Evolutionary conservation across 169 alveolate genomes (phyloP).

Genomic region (Sarcocystis neurona): DNA sequence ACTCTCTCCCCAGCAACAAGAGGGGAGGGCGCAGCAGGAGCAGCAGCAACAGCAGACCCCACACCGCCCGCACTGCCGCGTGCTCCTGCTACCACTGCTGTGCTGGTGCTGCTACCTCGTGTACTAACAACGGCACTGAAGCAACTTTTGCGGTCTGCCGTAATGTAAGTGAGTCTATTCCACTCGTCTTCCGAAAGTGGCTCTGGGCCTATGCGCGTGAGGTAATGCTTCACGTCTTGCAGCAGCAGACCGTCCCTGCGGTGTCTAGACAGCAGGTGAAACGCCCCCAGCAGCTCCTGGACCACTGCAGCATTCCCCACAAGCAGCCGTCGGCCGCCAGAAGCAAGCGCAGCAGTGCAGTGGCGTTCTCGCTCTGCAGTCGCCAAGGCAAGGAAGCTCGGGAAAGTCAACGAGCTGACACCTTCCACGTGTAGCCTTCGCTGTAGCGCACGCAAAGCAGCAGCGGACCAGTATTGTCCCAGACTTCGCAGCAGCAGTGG

Average conservation of each 20-base stretch:
- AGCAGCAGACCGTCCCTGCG: not conserved
- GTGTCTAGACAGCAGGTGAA: not conserved
- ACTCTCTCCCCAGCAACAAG: too few species aligned
- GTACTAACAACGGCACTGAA: too few species aligned
- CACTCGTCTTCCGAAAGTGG: constrained; percentile 18
- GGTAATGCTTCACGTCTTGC: not conserved
- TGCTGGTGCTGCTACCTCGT: too few species aligned
- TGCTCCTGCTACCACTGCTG: too few species aligned
- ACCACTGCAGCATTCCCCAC: too few species aligned
- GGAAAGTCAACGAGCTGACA: not conserved
- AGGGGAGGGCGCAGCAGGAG: too few species aligned
- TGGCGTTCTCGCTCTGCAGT: not conserved
- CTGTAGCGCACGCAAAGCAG: not conserved
- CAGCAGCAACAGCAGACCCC: too few species aligned
- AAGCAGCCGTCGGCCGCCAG: not conserved
- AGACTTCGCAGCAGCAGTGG: constrained; percentile 27
- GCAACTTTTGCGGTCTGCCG: not conserved
- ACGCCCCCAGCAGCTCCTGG: constrained; percentile 1
- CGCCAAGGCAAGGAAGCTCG: not conserved
- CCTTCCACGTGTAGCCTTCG: not conserved
- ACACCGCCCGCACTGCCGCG: too few species aligned
- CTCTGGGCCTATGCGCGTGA: not conserved
- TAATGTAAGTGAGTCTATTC: not conserved
- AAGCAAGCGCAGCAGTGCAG: too few species aligned
- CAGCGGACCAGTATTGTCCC: constrained; percentile 12